Conservation (phyloP, 352 stramenopile genomes). For the Phytopythium ostracodes region DNA sequence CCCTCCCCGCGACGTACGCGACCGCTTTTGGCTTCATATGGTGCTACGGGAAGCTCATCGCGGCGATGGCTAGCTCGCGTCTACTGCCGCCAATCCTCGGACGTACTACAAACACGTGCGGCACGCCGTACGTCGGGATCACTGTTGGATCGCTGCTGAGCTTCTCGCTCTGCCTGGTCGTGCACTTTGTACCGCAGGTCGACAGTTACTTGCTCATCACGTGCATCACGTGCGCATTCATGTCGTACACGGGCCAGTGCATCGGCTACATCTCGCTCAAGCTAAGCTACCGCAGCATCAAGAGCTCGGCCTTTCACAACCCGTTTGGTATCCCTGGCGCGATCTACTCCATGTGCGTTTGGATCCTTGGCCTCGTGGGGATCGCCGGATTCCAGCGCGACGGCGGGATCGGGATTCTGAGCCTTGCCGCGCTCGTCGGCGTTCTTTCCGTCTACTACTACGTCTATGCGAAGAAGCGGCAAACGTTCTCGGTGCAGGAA, state of each 20-base stretch:
- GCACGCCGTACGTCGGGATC: constrained; percentile 10
- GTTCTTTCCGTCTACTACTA: constrained; percentile 15
- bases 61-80: constrained; percentile 23
- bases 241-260: constrained; percentile 27
- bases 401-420: constrained; percentile 6
- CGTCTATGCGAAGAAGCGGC: constrained; percentile 12
- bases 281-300: constrained; percentile 16
- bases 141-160: constrained; percentile 7
- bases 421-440: constrained; percentile 7
- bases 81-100: constrained; percentile 16
- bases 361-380: constrained; percentile 9
- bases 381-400: constrained; percentile 13
- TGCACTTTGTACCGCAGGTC: constrained; percentile 6
- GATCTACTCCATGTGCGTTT: constrained; percentile 12
- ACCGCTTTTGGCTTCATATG: constrained; percentile 41
- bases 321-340: constrained; percentile 18
- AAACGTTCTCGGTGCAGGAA: constrained; percentile 19
- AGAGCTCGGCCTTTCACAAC: constrained; percentile 15
- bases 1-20: constrained; percentile 35
- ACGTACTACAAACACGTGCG: background rate
- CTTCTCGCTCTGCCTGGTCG: constrained; percentile 13
- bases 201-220: constrained; percentile 13
- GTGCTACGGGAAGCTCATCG: constrained; percentile 36
- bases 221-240: constrained; percentile 20
- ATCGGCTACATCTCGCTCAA: constrained; percentile 24